Evolutionary conservation across 768 basidiomycete genomes (phyloP), one percentile per base, ranked within the genome.

Genomic region (Russula brevipes): DNA sequence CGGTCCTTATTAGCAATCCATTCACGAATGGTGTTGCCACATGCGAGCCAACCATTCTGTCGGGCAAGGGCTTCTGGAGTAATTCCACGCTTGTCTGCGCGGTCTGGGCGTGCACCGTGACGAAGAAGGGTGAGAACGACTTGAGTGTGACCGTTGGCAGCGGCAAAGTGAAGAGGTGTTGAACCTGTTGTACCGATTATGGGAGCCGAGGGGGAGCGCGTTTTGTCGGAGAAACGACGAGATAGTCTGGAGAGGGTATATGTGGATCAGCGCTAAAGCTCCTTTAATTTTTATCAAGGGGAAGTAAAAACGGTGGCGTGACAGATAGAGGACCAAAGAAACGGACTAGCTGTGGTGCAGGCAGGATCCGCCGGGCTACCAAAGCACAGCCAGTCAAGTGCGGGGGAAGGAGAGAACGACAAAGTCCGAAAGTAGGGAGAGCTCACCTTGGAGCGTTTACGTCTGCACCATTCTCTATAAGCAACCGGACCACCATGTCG

Each of bases 401-500:
- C 11, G n/a, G 16, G 31, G 42, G 24, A 30, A 33, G 9, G 45
- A 6, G 19, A 12, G 50, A 24, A 16, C 17, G 11, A n/a, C 17
- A 45, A 51, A 57, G 14, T 50, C 54, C 31, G 61, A 45, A 5
- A 58, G 10, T 11, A 51, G n/a, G 12, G 38, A 33, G 54, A n/a
- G 73, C 82, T 64, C 57, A 91, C 90, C 95, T 85, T 57, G 93
- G 88, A 4, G 94, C 94, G 75, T 98, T 98, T 36, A 98, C 96
- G 72, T 99, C 97, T n/a, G 97, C 97, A 24, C 97, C 96, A 61
- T 86, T 79, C 65, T 97, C 92, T 70, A 99, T 89, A 51, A 99
- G 78, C 66, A 95, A 80, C 70, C 85, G 83, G 45, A 98, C 94
- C 49, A 98, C 90, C 61, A 86, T 82, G 60, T 89, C 91, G 71